Evolutionary conservation across 2,329 filamentous ascomycete species (phyloP), one percentile per base, ranked within the genome.

Genomic region (Fusarium sp.): DNA sequence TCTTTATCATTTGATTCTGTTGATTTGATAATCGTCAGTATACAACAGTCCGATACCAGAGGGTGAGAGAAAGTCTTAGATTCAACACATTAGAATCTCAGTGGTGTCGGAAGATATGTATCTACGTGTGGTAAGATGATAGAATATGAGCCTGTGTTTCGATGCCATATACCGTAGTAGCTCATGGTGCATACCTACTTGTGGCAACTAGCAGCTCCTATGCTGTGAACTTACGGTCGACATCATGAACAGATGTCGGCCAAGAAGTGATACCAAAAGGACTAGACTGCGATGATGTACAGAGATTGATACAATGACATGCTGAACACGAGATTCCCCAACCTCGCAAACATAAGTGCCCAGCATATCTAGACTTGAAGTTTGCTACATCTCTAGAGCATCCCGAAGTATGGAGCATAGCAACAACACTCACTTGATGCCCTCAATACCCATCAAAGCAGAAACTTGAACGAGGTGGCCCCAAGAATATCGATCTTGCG

Each of bases 371-470:
- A 39, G 18, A 60, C 35, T 7, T 54, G 18, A 48, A 62, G 41
- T 26, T 68, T 68, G 42, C 48, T 33, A 33, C 20, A 36, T 62
- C 66, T 47, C 47, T 38, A 8, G 55, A 68, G 66, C 55, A 68
- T 62, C 54, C 38, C 18, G 15, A 54, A 42, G 28, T 52, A 41
- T 28, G 28, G 26, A 45, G 20, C 35, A 38, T 44, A 36, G 38
- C 28, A 28, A 38, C 31, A 31, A 38, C 31, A 31, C 14, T 54
- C 18, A 35, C 22, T 17, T 41, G 11, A n/a, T 17, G 24, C 24
- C 51, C 38, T 54, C 49, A 18, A 52, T 26, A 26, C n/a, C 7
- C 31, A 36, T 26, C 33, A 36, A 54, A 36, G 33, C 6, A 54
- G 33, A 17, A 24, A 26, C 22, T 26, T 26, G 49, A 26, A 38